Base-by-base conservation (phyloP, 352 stramenopile genomes). In the Chrysophaeum taylorii region DNA sequence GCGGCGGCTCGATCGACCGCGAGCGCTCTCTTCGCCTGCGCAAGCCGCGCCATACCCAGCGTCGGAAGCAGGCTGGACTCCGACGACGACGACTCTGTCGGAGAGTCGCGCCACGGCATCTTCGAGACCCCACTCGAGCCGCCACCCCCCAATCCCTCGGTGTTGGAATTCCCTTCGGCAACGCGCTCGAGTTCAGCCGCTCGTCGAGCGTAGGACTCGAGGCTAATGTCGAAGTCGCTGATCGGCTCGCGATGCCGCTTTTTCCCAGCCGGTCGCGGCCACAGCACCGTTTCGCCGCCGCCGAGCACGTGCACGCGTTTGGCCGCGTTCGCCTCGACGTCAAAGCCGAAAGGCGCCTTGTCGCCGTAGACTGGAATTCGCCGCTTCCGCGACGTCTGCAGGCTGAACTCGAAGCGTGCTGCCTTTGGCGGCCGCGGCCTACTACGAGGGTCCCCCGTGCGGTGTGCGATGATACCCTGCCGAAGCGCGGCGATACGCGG, bases 21-120 rank as follows among this genome's bases (percentile, higher is more conserved):
- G 50, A 75, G 33, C 74, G n/a, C 54, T 39, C 64, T 75, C 78
- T 78, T 23, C 25, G 61, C 5, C 25, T 70, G 27, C 69, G 68
- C 27, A 64, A 89, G 64, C 39, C 66, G 14, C 80, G 90, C n/a
- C 91, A 83, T 69, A 68, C 74, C 52, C 76, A 87, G 74, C 31
- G 57, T 31, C 57, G 57, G 35, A 1, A 66, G 57, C 1, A 66
- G 31, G n/a, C n/a, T n/a, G n/a, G n/a, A n/a, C n/a, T n/a, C n/a
- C n/a, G n/a, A n/a, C n/a, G n/a, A n/a, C n/a, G n/a, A n/a, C n/a
- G n/a, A n/a, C n/a, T n/a, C n/a, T n/a, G n/a, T n/a, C n/a, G n/a
- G n/a, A n/a, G n/a, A n/a, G n/a, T n/a, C n/a, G n/a, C 57, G 57
- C 41, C 1, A 21, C 57, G 57, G 33, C 33, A 12, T 36, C 31